Percentiles rank a stretch among this genome's conserved stretches.
phyloP scores from a whole-genome alignment of 805 yeast species.

The Yamadazyma scolyti region DNA sequence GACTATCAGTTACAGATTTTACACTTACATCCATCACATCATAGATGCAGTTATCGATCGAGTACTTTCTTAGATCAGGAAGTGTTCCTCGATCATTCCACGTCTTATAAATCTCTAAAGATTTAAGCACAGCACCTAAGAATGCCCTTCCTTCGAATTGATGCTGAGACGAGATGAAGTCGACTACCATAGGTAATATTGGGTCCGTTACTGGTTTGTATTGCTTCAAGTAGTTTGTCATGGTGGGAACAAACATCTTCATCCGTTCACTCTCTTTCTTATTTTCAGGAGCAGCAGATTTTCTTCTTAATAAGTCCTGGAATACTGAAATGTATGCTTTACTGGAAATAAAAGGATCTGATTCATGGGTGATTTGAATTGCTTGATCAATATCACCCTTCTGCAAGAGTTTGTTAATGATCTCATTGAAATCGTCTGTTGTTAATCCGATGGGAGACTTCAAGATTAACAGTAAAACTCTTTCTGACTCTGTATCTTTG shows the following conservation, averaged over 20 bases:
- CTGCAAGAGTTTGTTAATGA: conserved; percentile 22
- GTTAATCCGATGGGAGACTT: conserved; percentile 23
- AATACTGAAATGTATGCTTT: too few relatives aligned
- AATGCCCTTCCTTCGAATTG: too few relatives aligned
- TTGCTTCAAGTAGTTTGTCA: conserved; percentile 2
- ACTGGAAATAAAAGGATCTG: conserved; percentile 17
- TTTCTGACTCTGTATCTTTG: conserved; percentile 25
- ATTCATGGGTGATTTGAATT: conserved; percentile 17
- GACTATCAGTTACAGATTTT: conserved; percentile 14
- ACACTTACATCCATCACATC: conserved; percentile 5
- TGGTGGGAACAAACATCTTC: conserved; percentile 9
- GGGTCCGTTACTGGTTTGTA: conserved; percentile 2
- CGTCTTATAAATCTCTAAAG: too few relatives aligned
- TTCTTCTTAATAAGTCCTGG: too few relatives aligned
- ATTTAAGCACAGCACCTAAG: too few relatives aligned
- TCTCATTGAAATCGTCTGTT: conserved; percentile 21
- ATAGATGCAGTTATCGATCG: conserved; percentile 4
- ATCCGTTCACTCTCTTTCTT: too few relatives aligned
- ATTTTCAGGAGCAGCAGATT: too few relatives aligned
- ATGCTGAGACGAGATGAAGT: conserved; percentile 3
- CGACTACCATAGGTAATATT: conserved; percentile 6
- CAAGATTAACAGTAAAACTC: conserved; percentile 25
- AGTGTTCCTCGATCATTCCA: neutral
- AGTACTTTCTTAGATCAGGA: conserved; percentile 3
- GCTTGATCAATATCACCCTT: conserved; percentile 22